Conservation (phyloP, 495 filamentous ascomycete genomes). For the Neurospora tetrasperma region DNA sequence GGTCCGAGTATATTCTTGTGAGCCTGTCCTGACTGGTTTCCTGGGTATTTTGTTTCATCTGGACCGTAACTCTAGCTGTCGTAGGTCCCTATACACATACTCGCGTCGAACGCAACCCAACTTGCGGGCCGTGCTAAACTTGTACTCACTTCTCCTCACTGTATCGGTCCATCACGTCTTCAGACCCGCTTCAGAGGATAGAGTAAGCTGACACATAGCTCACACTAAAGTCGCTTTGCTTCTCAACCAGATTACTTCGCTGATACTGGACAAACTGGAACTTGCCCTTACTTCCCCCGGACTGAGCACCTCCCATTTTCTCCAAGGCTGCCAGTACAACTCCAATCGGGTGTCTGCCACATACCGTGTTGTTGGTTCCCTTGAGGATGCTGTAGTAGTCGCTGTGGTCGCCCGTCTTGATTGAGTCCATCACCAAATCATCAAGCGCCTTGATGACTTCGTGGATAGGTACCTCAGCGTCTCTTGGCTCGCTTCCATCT, state of each 20-base stretch:
- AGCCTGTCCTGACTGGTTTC: neutral
- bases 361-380: conserved; percentile 82
- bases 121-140: neutral
- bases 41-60: neutral
- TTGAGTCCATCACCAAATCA: conserved; percentile 68
- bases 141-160: neutral
- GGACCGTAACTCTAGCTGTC: neutral
- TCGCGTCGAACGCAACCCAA: neutral
- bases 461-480: conserved; percentile 47
- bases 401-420: conserved; percentile 61
- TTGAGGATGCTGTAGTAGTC: conserved; percentile 58
- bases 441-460: conserved; percentile 81
- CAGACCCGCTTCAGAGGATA: conserved; percentile 29
- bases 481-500: conserved; percentile 2
- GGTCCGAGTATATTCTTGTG: neutral
- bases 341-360: conserved; percentile 90
- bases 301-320: conserved; percentile 31
- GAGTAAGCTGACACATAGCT: conserved; percentile 86
- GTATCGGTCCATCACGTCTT: neutral
- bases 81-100: neutral
- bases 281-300: conserved; percentile 38
- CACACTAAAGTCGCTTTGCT: conserved; percentile 73
- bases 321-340: conserved; percentile 87
- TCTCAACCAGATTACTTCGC: conserved; percentile 67
- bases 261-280: conserved; percentile 91